phyloP scores from a whole-genome alignment of 1,284 basidiomycete species.

The Gomphus bonarii region DNA sequence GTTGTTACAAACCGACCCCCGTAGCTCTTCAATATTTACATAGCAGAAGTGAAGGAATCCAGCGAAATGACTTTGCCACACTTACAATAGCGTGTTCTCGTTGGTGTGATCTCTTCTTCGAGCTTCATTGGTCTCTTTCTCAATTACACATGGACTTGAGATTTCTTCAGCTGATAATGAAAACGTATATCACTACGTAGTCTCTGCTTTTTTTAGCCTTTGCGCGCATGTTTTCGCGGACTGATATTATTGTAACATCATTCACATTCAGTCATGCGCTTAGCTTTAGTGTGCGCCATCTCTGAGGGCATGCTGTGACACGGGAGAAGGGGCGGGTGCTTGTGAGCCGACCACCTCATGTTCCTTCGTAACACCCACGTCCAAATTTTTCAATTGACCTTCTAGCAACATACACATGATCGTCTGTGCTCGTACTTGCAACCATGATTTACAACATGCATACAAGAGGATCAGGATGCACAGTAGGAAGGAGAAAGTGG shows the following conservation, averaged over 20 bases:
- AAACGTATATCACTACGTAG: neutral
- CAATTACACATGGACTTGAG: neutral
- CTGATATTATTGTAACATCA: neutral
- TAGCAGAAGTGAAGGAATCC: neutral
- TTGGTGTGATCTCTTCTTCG: neutral
- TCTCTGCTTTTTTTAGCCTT: neutral
- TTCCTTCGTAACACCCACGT: neutral
- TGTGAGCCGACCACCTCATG: neutral
- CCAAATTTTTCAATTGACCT: neutral
- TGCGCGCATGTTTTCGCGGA: neutral
- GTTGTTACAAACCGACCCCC: neutral
- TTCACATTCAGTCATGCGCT: neutral
- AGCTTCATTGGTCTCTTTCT: neutral
- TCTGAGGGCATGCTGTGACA: neutral
- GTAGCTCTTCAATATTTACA: neutral
- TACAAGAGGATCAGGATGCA: neutral
- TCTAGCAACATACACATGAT: neutral
- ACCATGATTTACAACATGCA: neutral
- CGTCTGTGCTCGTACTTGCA: neutral
- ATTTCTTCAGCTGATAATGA: neutral
- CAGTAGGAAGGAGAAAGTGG: neutral
- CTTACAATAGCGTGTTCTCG: neutral
- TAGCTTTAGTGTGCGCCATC: neutral
- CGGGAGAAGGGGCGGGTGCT: neutral
- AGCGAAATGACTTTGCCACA: neutral